Base-by-base conservation (phyloP, 768 basidiomycete species). In the Pleurotus platypus region DNA sequence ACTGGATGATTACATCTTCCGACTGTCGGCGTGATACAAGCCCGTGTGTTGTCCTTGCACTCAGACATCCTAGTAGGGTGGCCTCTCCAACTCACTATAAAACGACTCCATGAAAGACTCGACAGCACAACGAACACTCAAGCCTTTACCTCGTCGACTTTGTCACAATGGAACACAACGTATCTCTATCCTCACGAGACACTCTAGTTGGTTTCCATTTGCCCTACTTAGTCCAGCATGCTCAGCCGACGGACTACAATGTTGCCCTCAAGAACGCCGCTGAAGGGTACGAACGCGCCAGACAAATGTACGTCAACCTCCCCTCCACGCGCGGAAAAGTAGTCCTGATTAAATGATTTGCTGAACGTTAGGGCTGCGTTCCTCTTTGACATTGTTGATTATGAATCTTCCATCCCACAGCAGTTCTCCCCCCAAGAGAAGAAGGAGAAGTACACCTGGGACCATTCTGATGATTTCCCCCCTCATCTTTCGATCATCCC, bases 401-500 rank as follows among this genome's bases (percentile, higher is more conserved):
- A 27, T 26, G 30, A 58, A 16, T 49, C 50, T 4, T 58, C 57
- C 16, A 38, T 58, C 13, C 22, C 37, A 15, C n/a, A 58, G 22
- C n/a, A 39, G 6, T 20, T 54, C 26, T 11, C 37, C 15, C 35
- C 39, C n/a, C 15, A 13, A 11, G n/a, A 55, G 2, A 51, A 55
- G 35, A 42, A 16, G 22, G 35, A 43, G 11, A 35, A 61, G 27
- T 65, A 62, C 49, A 59, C 58, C 18, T 66, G 59, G 46, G 55
- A 46, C 7, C 50, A 55, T 43, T 40, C 51, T n/a, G 58, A 63
- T 35, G 48, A 48, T 5, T 67, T 63, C 53, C 66, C 66, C 1
- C 66, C 66, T 40, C 57, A 59, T 40, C 56, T 65, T 48, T 46
- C 61, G 24, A 47, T 39, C 39, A 59, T 67, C 46, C 66, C 66